A percentile compares a stretch with the other conserved stretches of the same genome.
Conservation (phyloP, 2,329 filamentous ascomycete genomes). For the Metarhizium robertsii region DNA sequence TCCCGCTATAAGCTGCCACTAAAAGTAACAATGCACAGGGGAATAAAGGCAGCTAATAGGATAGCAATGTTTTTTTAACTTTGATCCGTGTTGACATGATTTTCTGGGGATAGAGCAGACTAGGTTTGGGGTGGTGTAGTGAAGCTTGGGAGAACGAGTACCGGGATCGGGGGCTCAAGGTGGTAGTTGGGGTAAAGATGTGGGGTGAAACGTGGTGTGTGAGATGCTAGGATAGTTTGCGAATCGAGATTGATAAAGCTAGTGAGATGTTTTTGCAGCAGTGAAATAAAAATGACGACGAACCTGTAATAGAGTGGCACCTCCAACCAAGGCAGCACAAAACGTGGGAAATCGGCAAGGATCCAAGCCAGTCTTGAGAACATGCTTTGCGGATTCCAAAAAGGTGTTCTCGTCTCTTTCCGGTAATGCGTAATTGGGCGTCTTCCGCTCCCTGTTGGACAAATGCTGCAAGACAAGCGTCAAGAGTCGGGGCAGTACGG, state of each 20-base stretch:
- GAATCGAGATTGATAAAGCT: neutral
- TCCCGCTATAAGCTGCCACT: neutral
- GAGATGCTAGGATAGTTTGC: neutral
- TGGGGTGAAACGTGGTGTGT: neutral
- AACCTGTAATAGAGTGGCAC: constrained; percentile 52
- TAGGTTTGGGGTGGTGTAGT: neutral
- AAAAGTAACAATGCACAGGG: neutral
- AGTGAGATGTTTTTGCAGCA: neutral
- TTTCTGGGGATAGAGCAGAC: neutral
- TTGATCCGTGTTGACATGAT: neutral
- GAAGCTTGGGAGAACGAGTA: neutral
- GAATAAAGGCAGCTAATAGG: neutral
- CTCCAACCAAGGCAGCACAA: constrained; percentile 50
- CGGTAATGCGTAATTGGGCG: constrained; percentile 17
- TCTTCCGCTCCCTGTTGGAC: constrained; percentile 24
- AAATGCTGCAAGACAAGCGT: constrained; percentile 43
- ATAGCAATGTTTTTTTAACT: neutral
- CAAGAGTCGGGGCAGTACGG: constrained; percentile 46
- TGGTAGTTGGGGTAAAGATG: neutral
- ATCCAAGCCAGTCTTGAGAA: constrained; percentile 43
- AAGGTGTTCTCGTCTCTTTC: constrained; percentile 22
- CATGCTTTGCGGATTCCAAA: constrained; percentile 22
- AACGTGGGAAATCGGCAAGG: constrained; percentile 51
- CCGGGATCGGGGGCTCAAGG: neutral
- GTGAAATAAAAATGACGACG: constrained; percentile 10